Base-by-base conservation (phyloP, 2,329 filamentous ascomycete species). In the Fusarium sp. region DNA sequence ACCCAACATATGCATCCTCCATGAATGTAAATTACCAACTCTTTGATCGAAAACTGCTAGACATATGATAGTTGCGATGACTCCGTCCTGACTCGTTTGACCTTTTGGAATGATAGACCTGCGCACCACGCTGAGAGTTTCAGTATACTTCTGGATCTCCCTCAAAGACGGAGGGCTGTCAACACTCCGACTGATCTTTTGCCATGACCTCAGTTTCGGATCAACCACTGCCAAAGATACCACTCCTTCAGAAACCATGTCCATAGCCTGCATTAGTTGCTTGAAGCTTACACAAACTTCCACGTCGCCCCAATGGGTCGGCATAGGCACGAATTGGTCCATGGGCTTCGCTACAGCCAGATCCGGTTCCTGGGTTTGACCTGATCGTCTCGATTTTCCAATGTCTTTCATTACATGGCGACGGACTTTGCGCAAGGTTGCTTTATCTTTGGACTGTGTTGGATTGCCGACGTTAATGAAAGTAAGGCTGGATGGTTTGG, bases 381-480 rank as follows among this genome's bases (percentile, higher is more conserved):
- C 24, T 16, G 40, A 52, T 57, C 71, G 45, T 12, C 71, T 45
- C 13, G 71, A 64, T 13, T 24, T 61, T 0, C 69, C 71, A n/a
- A 72, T 69, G 7, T 67, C 51, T 42, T 52, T 60, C 71, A 74
- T 72, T 11, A 74, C 72, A 68, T 74, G 71, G 4, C 72, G 72
- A 13, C 72, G 71, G n/a, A 74, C 65, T n/a, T 57, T 64, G 1
- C 59, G 67, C 24, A 73, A 52, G 2, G 61, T 66, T 27, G 54
- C 44, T 14, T 48, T 40, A 8, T 66, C 59, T 22, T 69, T 74
- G 11, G 60, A 18, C 29, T 65, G 57, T 6, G 40, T 45, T 3
- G 71, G 71, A 12, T 71, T 44, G 27, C 52, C 42, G 18, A 71
- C 58, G 16, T 73, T 42, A 16, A 74, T 46, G 32, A 74, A 74